Base-by-base conservation (phyloP, 371 early-diverging fungal species). In the Actinomortierella ambigua region DNA sequence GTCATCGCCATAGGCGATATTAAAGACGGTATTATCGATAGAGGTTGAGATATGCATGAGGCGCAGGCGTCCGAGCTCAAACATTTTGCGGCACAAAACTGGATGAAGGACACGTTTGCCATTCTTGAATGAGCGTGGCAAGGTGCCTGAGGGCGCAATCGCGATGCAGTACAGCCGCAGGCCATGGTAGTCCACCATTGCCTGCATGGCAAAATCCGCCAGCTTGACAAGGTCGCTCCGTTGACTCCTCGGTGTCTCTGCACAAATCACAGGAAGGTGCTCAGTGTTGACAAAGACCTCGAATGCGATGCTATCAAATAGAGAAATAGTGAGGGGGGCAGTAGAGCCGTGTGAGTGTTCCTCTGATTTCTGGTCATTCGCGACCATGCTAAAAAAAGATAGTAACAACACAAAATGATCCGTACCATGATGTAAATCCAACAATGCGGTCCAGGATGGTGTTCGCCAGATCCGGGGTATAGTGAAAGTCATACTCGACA, bases 101-200 rank as follows among this genome's bases (percentile, higher is more conserved):
- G 86, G 80, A 60, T 90, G 89, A 57, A 91, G 73, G 1, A 84
- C 82, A 15, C 84, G 77, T 59, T 83, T 81, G 13, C 91, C 92
- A 61, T 92, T 88, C 68, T 88, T 87, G 57, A 85, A 79, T 0
- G 84, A 75, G 2, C 93, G 86, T 22, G 94, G 93, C 14, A 94
- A 69, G 20, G 81, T 61, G 17, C 83, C 82, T n/a, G 82, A 76
- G 2, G 78, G 76, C 24, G 89, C 83, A 44, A 88, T 78, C 6
- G 82, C 68, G 3, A 88, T 71, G 15, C 81, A 78, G 65, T 82
- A 94, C 0, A 89, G 59, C n/a, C 84, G 78, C 18, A 94, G 73
- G 0, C 85, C 85, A 62, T 91, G 90, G 20, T 76, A 69, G 0
- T 67, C 77, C 39, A 81, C 24, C 50, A 91, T 69, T 1, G 80